Conservation (phyloP, 148 eudicot species). For the Linanthus parryae region DNA sequence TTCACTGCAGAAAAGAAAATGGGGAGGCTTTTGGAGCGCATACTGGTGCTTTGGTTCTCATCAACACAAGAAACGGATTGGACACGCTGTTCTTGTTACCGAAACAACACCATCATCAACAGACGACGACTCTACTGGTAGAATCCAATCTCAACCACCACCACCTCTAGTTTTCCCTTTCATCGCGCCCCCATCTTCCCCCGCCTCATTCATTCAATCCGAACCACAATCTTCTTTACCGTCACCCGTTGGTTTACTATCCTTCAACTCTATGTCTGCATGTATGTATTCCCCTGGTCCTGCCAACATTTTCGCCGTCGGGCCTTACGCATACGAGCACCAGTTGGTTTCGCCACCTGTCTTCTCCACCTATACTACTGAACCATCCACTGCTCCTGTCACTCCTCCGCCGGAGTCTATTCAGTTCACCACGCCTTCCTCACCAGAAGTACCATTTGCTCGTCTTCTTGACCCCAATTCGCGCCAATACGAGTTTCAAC, state of each 20-base stretch:
- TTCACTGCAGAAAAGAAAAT: conserved; percentile 66
- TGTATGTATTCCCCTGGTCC: conserved; percentile 86
- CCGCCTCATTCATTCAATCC: conserved; percentile 87
- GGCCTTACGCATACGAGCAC: conserved; percentile 95
- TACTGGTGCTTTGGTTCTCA: conserved; percentile 74
- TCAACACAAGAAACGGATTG: conserved; percentile 53
- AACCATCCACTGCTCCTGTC: conserved; percentile 92
- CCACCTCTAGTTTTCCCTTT: conserved; percentile 50
- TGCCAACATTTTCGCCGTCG: conserved; percentile 74
- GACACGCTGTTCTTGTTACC: conserved; percentile 74
- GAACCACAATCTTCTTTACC: conserved; percentile 82
- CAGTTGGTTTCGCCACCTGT: conserved; percentile 93
- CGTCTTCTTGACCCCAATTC: conserved; percentile 61
- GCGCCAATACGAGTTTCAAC: conserved; percentile 71
- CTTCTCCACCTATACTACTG: conserved; percentile 88
- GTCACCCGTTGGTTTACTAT: conserved; percentile 62
- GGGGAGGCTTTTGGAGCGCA: conserved; percentile 66
- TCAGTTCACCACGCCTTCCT: conserved; percentile 92
- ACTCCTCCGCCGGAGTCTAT: conserved; percentile 96
- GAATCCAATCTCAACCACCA: too few relatives aligned
- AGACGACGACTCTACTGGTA: too few relatives aligned
- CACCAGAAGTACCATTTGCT: conserved; percentile 98
- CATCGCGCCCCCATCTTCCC: conserved; percentile 95
- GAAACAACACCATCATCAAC: conserved; percentile 42
- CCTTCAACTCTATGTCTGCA: conserved; percentile 50